Evolutionary conservation across 1,284 basidiomycete species (phyloP).

Genomic region (Phylloporus sp.): DNA sequence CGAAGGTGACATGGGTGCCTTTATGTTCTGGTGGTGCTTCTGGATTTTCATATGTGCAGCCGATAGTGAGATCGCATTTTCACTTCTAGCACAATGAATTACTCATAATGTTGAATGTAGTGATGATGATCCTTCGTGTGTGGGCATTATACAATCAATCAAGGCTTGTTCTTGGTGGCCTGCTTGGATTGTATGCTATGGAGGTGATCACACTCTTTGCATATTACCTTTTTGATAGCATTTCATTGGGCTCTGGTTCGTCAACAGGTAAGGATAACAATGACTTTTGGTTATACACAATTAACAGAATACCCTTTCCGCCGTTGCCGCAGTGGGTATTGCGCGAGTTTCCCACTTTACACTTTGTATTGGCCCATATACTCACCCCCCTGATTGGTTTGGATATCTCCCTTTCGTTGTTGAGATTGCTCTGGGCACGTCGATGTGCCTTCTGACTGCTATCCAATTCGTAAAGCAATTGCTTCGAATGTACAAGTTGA

Average conservation of each 20-base stretch:
- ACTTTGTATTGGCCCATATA: background rate
- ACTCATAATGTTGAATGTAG: background rate
- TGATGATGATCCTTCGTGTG: slow-evolving; percentile 7
- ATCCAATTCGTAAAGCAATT: too few relatives aligned
- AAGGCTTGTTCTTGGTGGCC: background rate
- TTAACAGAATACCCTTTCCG: background rate
- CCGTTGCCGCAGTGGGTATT: background rate
- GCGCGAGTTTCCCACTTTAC: background rate
- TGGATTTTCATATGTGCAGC: slow-evolving; percentile 1
- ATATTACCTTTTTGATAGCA: background rate
- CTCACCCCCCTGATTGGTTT: background rate
- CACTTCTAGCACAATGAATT: background rate
- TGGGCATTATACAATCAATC: slow-evolving; percentile 5
- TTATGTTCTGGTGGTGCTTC: background rate
- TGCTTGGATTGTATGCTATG: background rate
- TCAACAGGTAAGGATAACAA: background rate
- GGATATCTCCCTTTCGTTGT: background rate
- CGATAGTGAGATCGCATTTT: background rate
- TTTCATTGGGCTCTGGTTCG: background rate
- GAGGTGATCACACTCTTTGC: background rate
- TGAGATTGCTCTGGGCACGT: background rate
- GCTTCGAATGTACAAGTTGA: too few relatives aligned
- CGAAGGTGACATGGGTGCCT: background rate
- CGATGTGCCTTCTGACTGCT: too few relatives aligned
- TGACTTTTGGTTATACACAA: background rate